These are phyloP conservation scores for Vaccinium corymbosum DNA, from an alignment of 148 eudicot species.

Conservation along the genomic window DNA sequence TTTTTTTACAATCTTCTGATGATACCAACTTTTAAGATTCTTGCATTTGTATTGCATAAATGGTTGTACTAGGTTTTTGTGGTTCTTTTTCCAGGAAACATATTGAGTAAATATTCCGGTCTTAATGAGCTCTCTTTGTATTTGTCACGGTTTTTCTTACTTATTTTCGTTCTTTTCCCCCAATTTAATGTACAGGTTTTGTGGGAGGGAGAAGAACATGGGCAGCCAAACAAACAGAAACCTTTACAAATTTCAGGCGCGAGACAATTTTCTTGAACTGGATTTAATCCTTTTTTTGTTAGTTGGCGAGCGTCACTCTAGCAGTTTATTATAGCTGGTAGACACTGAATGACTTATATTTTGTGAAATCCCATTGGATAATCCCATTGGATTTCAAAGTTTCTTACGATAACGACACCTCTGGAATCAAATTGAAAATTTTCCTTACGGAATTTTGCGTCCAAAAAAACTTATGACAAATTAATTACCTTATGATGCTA, in stretches of 20 bases:
- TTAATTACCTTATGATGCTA: neutral
- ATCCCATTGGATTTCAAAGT: neutral
- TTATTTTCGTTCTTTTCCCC: neutral
- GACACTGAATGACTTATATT: neutral
- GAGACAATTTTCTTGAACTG: constrained; percentile 1
- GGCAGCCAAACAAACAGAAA: neutral
- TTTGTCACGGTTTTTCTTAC: constrained; percentile 1
- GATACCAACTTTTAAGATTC: neutral
- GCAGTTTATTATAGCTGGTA: neutral
- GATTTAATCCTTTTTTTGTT: neutral
- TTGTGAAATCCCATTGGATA: neutral
- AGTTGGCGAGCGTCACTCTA: neutral
- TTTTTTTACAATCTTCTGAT: neutral
- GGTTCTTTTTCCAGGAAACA: neutral
- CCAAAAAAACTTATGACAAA: neutral
- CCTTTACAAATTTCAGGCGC: neutral
- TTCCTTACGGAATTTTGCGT: neutral
- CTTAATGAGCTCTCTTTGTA: neutral
- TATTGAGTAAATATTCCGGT: neutral
- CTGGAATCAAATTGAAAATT: neutral
- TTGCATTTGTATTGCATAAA: neutral
- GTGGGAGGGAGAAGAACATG: constrained; percentile 7
- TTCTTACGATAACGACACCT: neutral
- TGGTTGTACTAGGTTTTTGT: neutral
- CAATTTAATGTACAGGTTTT: neutral